Conservation (phyloP, 306 rosid genomes). For the Acacia melanoxylon region DNA sequence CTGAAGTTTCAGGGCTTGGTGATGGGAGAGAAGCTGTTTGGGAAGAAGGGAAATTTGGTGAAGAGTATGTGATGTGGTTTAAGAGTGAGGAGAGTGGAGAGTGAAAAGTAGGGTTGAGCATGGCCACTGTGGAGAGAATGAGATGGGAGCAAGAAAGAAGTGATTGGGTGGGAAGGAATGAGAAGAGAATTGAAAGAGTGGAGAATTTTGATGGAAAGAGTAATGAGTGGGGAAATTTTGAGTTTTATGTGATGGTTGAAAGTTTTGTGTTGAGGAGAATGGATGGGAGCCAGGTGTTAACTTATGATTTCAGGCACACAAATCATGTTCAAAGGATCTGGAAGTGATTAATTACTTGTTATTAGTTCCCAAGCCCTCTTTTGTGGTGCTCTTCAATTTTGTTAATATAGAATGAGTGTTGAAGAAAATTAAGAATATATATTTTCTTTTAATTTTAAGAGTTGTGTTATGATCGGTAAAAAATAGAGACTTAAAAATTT, state of each 20-base stretch:
- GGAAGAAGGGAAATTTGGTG: background rate
- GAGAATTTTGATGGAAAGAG: background rate
- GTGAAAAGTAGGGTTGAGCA: background rate
- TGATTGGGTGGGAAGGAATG: background rate
- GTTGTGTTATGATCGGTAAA: too few relatives aligned
- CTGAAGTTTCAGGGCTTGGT: background rate
- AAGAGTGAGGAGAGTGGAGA: background rate
- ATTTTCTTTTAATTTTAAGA: too few relatives aligned
- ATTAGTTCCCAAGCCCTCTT: background rate
- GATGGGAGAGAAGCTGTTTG: background rate
- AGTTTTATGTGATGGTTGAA: slow-evolving; percentile 40
- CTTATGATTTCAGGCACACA: slow-evolving; percentile 52
- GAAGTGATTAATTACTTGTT: slow-evolving; percentile 34
- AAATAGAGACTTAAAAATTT: too few relatives aligned
- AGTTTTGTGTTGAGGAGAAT: slow-evolving; percentile 51
- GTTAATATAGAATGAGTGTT: background rate
- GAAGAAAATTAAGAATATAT: background rate
- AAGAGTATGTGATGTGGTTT: background rate
- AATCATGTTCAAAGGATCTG: slow-evolving; percentile 55
- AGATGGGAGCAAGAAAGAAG: background rate
- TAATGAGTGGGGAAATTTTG: background rate
- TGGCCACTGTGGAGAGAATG: background rate
- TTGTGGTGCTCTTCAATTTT: background rate
- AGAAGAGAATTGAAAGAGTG: background rate
- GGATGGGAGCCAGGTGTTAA: slow-evolving; percentile 47